Percentiles rank a stretch among this genome's conserved stretches.
Evolutionary conservation across 139 green algal genomes (phyloP).

Genomic region (Coccomyxa sp.): DNA sequence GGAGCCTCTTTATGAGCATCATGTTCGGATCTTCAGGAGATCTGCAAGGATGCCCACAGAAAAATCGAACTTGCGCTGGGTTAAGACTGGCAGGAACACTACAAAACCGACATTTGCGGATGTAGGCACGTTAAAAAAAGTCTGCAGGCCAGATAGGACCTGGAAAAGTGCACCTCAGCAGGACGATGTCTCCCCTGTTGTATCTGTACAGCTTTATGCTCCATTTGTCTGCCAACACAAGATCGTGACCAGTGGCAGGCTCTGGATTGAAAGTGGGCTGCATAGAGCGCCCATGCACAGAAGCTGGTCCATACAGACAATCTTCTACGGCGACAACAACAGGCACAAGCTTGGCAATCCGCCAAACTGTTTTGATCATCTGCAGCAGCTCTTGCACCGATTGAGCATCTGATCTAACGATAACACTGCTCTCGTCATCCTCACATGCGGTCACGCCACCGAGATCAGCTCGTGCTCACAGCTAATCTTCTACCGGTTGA

Average conservation of each 20-base stretch:
- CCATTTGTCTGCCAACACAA: slow-evolving; percentile 63
- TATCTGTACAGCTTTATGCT: slow-evolving; percentile 49
- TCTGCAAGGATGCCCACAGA: slow-evolving; percentile 23
- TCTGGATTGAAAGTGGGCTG: slow-evolving; percentile 50
- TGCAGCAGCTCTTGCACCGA: neutral
- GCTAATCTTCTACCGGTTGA: no score
- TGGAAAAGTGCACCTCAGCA: slow-evolving; percentile 43
- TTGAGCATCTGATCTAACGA: neutral
- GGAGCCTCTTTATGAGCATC: slow-evolving; percentile 72
- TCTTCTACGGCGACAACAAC: slow-evolving; percentile 12
- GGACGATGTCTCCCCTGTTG: slow-evolving; percentile 59
- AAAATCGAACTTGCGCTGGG: neutral
- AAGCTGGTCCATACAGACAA: slow-evolving; percentile 1
- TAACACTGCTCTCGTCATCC: neutral
- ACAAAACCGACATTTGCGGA: no score
- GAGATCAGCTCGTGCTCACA: no score
- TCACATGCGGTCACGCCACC: no score
- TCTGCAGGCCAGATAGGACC: no score
- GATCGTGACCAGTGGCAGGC: slow-evolving; percentile 8
- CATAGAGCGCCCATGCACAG: slow-evolving; percentile 52
- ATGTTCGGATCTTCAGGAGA: slow-evolving; percentile 61
- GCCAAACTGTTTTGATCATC: slow-evolving; percentile 1
- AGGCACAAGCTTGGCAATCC: slow-evolving; percentile 3
- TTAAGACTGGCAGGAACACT: no score
- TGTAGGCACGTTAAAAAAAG: no score